Evolutionary conservation across 768 basidiomycete genomes (phyloP).

Genomic region (Lentinula sp.): DNA sequence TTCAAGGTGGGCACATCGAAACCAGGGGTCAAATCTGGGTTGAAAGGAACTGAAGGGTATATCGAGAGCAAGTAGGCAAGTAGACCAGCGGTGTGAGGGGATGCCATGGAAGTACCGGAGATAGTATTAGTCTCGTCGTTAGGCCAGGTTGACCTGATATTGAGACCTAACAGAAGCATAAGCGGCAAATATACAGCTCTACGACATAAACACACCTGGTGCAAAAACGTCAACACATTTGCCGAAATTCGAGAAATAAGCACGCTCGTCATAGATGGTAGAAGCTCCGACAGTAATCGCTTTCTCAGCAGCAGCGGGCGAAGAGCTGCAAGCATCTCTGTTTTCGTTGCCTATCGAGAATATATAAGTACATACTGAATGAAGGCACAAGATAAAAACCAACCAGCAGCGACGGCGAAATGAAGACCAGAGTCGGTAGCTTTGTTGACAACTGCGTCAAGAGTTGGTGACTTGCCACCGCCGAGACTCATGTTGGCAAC

Average conservation of each 20-base stretch:
- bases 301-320: constrained; percentile 83
- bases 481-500: constrained; percentile 98
- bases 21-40: constrained; percentile 34
- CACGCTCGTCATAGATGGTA: constrained; percentile 73
- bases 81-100: constrained; percentile 86
- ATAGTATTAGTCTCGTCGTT: constrained; percentile 61
- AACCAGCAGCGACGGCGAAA: constrained; percentile 95
- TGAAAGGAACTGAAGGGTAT: constrained; percentile 63
- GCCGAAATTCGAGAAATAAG: constrained; percentile 92
- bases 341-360: constrained; percentile 60
- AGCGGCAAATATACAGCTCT: background rate
- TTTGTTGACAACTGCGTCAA: constrained; percentile 80
- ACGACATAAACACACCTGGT: constrained; percentile 44
- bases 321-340: constrained; percentile 87
- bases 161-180: constrained; percentile 42
- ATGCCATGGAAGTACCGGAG: constrained; percentile 93
- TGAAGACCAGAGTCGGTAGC: constrained; percentile 84
- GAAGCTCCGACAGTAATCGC: constrained; percentile 95
- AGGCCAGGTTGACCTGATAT: constrained; percentile 81
- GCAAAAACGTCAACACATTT: constrained; percentile 90
- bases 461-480: constrained; percentile 82
- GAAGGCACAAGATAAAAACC: constrained; percentile 15
- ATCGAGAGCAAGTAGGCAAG: constrained; percentile 90
- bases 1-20: constrained; percentile 28
- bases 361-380: background rate